A percentile compares a stretch with the other conserved stretches of the same genome.
Evolutionary conservation across 2,329 filamentous ascomycete species (phyloP).

Genomic region (Bipolaris sorokiniana): DNA sequence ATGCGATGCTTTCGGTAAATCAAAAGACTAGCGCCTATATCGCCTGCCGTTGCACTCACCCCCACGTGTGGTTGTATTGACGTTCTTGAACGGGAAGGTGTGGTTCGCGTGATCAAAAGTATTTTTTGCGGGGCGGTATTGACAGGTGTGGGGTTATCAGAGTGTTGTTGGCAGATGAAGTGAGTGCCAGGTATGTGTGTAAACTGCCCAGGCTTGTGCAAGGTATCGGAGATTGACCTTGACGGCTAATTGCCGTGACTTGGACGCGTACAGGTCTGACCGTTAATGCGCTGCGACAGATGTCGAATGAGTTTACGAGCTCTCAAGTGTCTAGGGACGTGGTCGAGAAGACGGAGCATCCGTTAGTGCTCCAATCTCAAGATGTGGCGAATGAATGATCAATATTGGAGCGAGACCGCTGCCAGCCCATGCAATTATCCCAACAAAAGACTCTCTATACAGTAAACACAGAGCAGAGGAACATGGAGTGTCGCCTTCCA

Average conservation of each 20-base stretch:
- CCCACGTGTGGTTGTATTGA: conserved; percentile 5
- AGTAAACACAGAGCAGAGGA: conserved; percentile 3
- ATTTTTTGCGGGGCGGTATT: neutral
- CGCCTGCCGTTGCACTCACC: conserved; percentile 3
- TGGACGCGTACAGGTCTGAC: conserved; percentile 14
- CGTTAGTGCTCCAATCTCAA: neutral
- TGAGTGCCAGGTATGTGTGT: neutral
- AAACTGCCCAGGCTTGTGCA: conserved; percentile 8
- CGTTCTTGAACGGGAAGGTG: conserved; percentile 15
- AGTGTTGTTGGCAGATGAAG: conserved; percentile 10
- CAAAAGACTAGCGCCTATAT: conserved; percentile 15
- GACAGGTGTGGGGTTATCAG: conserved; percentile 2
- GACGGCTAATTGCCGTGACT: conserved; percentile 7
- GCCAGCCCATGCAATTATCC: neutral
- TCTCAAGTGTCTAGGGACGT: conserved; percentile 10
- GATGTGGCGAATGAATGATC: neutral
- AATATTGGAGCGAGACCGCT: neutral
- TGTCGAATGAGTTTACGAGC: conserved; percentile 6
- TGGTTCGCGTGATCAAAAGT: conserved; percentile 5
- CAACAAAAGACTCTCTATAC: neutral
- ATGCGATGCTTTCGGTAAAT: conserved; percentile 24
- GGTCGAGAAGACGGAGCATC: neutral
- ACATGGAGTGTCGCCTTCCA: conserved; percentile 34
- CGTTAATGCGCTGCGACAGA: conserved; percentile 9
- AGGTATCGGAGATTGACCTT: conserved; percentile 11